Evolutionary conservation across 495 filamentous ascomycete species (phyloP), one percentile per base, ranked within the genome.

Genomic region (Penicillium cinerascens): DNA sequence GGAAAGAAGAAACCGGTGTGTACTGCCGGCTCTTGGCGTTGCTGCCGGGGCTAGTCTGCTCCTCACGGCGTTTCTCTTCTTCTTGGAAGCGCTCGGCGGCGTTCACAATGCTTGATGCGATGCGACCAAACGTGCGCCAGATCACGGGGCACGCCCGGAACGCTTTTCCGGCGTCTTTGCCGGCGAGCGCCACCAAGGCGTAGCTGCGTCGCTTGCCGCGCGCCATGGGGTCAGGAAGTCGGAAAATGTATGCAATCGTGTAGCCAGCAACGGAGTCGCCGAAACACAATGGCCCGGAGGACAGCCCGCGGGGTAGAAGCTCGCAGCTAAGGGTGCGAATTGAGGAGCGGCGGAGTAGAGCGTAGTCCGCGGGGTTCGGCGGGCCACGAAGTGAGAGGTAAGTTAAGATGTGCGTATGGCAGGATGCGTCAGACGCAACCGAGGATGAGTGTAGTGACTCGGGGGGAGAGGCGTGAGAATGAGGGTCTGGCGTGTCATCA

Each of bases 221-320:
- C 16, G 92, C 91, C 71, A 91, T 86, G 18, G 91, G 80, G 65
- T 97, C 92, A 16, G 86, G 84, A 9, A 96, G 86, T 20, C 89
- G 89, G 66, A 97, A 96, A 60, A 95, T 87, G 67, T 89, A 95
- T 51, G 92, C 92, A 10, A 92, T 92, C 3, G 92, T 95, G 70
- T 92, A 95, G 40, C 92, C 92, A 3, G 86, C 83, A 1, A 79
- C 70, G 3, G 86, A 78, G 58, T 96, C 91, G 21, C 91, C 91
- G 56, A 96, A 97, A 59, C 89, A 89, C 37, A 97, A 78, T 10
- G 89, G 88, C 0, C 92, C 91, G 15, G 84, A 83, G 1, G 84
- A 82, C 18, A 85, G 78, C 47, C 86, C 82, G 15, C 85, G 86
- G 4, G 92, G 92, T 1, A 95, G 82, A 3, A 85, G 85, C 61